These are phyloP conservation scores for Ballota nigra DNA, from an alignment of 257 asterid species.

Conservation along the genomic window DNA sequence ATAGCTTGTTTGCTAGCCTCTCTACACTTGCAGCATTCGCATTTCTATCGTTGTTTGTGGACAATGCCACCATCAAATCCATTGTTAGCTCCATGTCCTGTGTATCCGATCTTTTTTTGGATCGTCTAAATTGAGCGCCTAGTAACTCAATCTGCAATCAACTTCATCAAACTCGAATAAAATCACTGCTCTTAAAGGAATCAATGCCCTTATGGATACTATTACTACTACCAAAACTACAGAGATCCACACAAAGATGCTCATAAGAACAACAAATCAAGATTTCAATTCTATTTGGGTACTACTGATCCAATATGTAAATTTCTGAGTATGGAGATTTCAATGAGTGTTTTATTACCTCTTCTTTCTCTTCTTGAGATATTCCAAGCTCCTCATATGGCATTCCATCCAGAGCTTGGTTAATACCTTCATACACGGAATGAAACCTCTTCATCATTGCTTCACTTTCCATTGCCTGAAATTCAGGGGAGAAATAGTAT, in stretches of 20 bases:
- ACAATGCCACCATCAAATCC: conserved; percentile 82
- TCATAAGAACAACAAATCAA: background rate
- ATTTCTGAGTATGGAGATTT: background rate
- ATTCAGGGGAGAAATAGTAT: background rate
- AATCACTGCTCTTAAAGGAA: background rate
- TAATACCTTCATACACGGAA: conserved; percentile 53
- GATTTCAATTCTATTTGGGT: background rate
- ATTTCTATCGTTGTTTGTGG: conserved; percentile 57
- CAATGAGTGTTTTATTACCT: conserved; percentile 35
- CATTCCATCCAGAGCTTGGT: conserved; percentile 67
- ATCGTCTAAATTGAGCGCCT: conserved; percentile 53
- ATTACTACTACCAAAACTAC: background rate
- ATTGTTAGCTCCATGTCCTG: conserved; percentile 93
- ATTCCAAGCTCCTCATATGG: conserved; percentile 78
- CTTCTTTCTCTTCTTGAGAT: conserved; percentile 70
- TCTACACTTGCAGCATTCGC: conserved; percentile 69
- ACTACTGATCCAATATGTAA: too few relatives aligned
- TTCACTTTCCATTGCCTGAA: conserved; percentile 77
- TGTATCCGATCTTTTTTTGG: conserved; percentile 58
- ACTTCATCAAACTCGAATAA: background rate
- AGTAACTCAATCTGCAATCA: conserved; percentile 59
- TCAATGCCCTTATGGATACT: background rate
- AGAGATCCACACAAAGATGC: background rate
- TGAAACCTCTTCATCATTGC: conserved; percentile 65
- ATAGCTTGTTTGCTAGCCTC: conserved; percentile 75